Conservation (phyloP, 306 rosid genomes). For the Chamaecrista fasciculata region DNA sequence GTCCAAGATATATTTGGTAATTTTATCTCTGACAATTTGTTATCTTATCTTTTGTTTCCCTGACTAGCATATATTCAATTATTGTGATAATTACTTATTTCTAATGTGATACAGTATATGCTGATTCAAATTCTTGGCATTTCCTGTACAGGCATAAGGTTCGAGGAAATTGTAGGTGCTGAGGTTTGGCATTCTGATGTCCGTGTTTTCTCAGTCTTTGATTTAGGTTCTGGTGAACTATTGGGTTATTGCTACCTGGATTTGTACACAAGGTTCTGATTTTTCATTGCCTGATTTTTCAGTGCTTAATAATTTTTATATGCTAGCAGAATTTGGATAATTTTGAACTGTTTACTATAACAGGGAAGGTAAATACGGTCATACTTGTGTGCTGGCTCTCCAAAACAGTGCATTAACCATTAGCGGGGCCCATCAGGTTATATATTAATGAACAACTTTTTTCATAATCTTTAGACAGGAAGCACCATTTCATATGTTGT, state of each 20-base stretch:
- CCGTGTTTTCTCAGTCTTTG: constrained; percentile 64
- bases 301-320: constrained; percentile 15
- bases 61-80: constrained; percentile 1
- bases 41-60: constrained; percentile 5
- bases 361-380: constrained; percentile 86
- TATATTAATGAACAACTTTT: background rate
- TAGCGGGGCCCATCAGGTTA: constrained; percentile 67
- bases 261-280: constrained; percentile 63
- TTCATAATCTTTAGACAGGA: constrained; percentile 3
- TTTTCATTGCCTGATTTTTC: constrained; percentile 4
- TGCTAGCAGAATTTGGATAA: constrained; percentile 30
- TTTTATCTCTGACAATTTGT: constrained; percentile 26
- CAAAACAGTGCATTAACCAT: constrained; percentile 76
- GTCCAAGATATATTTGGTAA: constrained; percentile 90
- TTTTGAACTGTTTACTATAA: constrained; percentile 30
- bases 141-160: constrained; percentile 65
- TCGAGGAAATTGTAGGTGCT: constrained; percentile 71
- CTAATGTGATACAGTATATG: background rate
- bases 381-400: constrained; percentile 85
- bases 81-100: background rate
- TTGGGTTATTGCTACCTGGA: constrained; percentile 91
- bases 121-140: constrained; percentile 21
- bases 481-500: constrained; percentile 9
- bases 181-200: constrained; percentile 95
- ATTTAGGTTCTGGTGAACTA: constrained; percentile 73